Percentiles rank a stretch among this genome's conserved stretches.
Evolutionary conservation across 1,139 yeast species (phyloP).

Genomic region (Neolecta irregularis): DNA sequence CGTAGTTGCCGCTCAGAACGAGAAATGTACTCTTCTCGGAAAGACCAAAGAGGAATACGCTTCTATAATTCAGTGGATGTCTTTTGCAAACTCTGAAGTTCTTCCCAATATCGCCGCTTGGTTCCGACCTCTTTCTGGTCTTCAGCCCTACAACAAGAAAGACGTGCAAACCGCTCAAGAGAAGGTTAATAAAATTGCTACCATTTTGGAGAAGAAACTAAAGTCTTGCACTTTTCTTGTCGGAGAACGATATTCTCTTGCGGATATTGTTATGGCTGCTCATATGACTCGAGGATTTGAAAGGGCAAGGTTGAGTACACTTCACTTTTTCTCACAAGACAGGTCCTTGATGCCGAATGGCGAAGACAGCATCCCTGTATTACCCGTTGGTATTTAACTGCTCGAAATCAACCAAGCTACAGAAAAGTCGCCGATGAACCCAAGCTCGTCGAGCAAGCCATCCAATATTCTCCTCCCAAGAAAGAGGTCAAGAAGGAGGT

Average conservation of each 20-base stretch:
- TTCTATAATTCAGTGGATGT: slow-evolving; percentile 61
- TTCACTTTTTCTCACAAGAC: slow-evolving; percentile 5
- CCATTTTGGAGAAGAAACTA: slow-evolving; percentile 46
- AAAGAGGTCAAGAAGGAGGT: slow-evolving; percentile 28
- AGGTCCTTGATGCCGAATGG: slow-evolving; percentile 63
- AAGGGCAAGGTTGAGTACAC: slow-evolving; percentile 3
- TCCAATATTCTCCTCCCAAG: slow-evolving; percentile 63
- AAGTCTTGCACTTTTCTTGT: slow-evolving; percentile 69
- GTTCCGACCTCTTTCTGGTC: slow-evolving; percentile 35
- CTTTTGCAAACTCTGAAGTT: slow-evolving; percentile 63
- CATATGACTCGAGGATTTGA: slow-evolving; percentile 50
- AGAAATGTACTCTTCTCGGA: slow-evolving; percentile 38
- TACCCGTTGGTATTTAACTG: slow-evolving; percentile 77
- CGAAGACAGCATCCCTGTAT: slow-evolving; percentile 56
- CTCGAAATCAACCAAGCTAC: slow-evolving; percentile 43
- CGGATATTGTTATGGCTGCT: slow-evolving; percentile 60
- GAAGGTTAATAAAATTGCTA: slow-evolving; percentile 28
- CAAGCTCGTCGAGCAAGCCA: slow-evolving; percentile 12
- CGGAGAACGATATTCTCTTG: slow-evolving; percentile 76
- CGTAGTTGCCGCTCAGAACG: slow-evolving; percentile 22
- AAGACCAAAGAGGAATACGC: slow-evolving; percentile 53
- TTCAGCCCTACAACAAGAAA: slow-evolving; percentile 67
- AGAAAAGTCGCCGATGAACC: slow-evolving; percentile 27
- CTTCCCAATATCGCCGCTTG: slow-evolving; percentile 30
- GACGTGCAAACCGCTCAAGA: slow-evolving; percentile 41